Evolutionary conservation across 345 rosid genomes (phyloP).

Genomic region (Salix caprea): DNA sequence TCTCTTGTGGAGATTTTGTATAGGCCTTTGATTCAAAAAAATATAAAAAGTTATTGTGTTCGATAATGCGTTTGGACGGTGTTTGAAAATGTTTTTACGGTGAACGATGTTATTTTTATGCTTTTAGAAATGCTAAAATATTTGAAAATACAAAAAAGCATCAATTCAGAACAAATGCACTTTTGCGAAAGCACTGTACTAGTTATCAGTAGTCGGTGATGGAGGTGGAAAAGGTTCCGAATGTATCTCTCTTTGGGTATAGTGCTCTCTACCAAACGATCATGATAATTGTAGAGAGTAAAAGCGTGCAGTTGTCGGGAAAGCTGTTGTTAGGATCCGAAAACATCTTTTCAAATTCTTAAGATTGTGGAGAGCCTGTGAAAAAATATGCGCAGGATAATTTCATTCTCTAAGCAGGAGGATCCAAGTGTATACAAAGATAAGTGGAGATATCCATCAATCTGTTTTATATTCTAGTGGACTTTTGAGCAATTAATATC

Average conservation of each 20-base stretch:
- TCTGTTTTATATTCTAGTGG: background rate
- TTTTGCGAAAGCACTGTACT: too few relatives aligned
- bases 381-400: background rate
- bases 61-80: too few relatives aligned
- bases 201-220: background rate
- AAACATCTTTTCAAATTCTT: background rate
- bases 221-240: background rate
- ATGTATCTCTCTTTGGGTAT: background rate
- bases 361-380: background rate
- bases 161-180: too few relatives aligned
- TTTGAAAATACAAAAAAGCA: too few relatives aligned
- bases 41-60: too few relatives aligned
- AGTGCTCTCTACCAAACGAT: background rate
- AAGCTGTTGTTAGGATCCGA: background rate
- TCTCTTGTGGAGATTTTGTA: background rate
- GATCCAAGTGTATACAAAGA: slow-evolving; percentile 14
- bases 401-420: background rate
- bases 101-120: too few relatives aligned
- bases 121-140: too few relatives aligned
- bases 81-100: too few relatives aligned
- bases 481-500: background rate
- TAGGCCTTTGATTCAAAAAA: background rate
- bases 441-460: background rate
- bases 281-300: background rate
- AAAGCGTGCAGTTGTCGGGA: background rate